phyloP scores from a whole-genome alignment of 2,329 filamentous ascomycete species.

The Ustilaginoidea virens region DNA sequence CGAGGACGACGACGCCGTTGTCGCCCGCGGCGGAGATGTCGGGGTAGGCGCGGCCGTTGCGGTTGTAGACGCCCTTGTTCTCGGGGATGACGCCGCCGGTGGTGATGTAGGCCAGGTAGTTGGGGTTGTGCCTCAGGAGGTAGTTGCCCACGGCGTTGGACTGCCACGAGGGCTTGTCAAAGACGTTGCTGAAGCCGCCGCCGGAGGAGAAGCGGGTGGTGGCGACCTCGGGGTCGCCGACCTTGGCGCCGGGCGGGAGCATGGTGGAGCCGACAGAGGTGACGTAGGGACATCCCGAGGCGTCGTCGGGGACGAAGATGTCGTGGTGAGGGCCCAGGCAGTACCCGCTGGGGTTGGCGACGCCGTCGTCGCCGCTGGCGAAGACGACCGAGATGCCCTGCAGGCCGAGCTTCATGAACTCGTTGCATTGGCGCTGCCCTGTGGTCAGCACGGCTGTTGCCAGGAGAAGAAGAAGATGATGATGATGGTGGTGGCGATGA shows the following conservation, averaged over 20 bases:
- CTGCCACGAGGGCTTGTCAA: constrained; percentile 31
- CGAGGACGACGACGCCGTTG: constrained; percentile 25
- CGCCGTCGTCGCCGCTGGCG: constrained; percentile 16
- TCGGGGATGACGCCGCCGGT: constrained; percentile 6
- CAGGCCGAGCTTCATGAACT: constrained; percentile 30
- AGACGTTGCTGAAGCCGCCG: constrained; percentile 35
- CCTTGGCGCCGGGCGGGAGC: constrained; percentile 9
- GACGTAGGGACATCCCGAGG: constrained; percentile 31
- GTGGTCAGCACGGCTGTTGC: no score
- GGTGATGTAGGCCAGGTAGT: constrained; percentile 7
- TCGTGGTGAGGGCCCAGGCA: constrained; percentile 16
- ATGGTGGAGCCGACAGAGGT: constrained; percentile 33
- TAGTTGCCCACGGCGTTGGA: constrained; percentile 10
- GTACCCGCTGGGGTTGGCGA: constrained; percentile 6
- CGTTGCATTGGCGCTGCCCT: constrained; percentile 23
- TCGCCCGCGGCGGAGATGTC: constrained; percentile 30
- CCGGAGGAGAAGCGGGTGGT: constrained; percentile 25
- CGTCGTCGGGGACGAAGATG: constrained; percentile 31
- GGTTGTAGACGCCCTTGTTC: constrained; percentile 23
- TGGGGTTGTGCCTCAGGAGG: constrained; percentile 6
- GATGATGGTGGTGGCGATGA: no score
- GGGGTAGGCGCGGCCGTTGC: constrained; percentile 29
- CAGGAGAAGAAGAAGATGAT: no score
- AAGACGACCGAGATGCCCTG: constrained; percentile 25
- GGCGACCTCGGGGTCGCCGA: constrained; percentile 5